Conservation (phyloP, 176 grass and related monocot genomes). For the Oryza meridionalis region DNA sequence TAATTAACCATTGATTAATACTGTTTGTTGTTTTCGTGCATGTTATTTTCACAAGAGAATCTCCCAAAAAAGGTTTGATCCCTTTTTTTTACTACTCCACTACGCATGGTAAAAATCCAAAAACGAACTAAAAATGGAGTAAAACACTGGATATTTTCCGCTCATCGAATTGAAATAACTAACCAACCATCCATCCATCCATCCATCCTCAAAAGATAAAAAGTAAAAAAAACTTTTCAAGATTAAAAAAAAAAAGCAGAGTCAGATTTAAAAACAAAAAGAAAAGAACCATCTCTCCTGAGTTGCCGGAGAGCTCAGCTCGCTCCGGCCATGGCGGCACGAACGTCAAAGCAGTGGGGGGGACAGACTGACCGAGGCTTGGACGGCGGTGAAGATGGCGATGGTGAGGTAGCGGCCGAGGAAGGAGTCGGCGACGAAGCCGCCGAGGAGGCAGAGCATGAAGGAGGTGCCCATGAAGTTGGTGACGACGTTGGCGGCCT, state of each 20-base stretch:
- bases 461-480: slow-evolving; percentile 99
- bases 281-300: background rate
- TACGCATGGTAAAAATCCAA: background rate
- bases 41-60: slow-evolving; percentile 25
- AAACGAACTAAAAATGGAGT: background rate
- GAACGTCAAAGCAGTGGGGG: background rate
- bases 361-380: slow-evolving; percentile 56
- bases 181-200: background rate
- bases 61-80: background rate
- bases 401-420: slow-evolving; percentile 92
- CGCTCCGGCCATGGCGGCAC: too few species aligned
- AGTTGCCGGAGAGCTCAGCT: background rate
- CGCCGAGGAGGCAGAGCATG: slow-evolving; percentile 97
- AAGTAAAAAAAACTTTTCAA: background rate
- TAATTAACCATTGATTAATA: background rate
- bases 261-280: background rate
- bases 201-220: background rate
- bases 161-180: background rate
- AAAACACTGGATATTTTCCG: background rate
- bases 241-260: background rate
- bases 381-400: slow-evolving; percentile 82
- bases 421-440: slow-evolving; percentile 87
- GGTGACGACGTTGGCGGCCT: slow-evolving; percentile 82
- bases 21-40: slow-evolving; percentile 8
- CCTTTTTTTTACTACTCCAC: background rate